Conservation (phyloP, 2,329 filamentous ascomycete genomes). For the Penicillium expansum region DNA sequence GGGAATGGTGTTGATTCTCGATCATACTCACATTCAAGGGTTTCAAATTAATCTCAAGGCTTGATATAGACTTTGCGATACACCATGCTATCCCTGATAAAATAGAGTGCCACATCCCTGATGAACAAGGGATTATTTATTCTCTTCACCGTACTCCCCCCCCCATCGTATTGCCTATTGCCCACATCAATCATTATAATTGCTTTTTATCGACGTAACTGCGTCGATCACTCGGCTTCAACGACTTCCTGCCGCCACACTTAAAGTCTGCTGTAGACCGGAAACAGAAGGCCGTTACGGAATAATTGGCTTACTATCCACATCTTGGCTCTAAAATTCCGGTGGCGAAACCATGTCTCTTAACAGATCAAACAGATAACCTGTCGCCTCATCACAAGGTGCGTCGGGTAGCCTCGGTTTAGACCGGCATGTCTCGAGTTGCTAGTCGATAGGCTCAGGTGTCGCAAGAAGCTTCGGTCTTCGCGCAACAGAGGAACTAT, state of each 20-base stretch:
- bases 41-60: neutral
- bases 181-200: neutral
- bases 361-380: conserved; percentile 8
- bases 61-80: neutral
- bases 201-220: conserved; percentile 5
- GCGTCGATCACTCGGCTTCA: neutral
- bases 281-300: neutral
- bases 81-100: too few relatives aligned
- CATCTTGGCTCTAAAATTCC: neutral
- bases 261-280: conserved; percentile 7
- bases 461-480: neutral
- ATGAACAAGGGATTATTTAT: neutral
- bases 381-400: conserved; percentile 8
- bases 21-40: neutral
- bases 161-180: too few relatives aligned
- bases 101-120: too few relatives aligned
- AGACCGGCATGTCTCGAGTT: neutral
- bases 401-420: conserved; percentile 17
- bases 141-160: neutral
- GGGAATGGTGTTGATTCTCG: neutral
- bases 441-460: neutral
- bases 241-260: conserved; percentile 1
- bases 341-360: conserved; percentile 15
- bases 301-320: neutral
- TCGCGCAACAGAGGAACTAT: neutral